Percentiles rank a stretch among this genome's conserved stretches.
These are phyloP conservation scores for Lepidium aucheri DNA, from an alignment of 345 rosid species.

Conservation along the genomic window DNA sequence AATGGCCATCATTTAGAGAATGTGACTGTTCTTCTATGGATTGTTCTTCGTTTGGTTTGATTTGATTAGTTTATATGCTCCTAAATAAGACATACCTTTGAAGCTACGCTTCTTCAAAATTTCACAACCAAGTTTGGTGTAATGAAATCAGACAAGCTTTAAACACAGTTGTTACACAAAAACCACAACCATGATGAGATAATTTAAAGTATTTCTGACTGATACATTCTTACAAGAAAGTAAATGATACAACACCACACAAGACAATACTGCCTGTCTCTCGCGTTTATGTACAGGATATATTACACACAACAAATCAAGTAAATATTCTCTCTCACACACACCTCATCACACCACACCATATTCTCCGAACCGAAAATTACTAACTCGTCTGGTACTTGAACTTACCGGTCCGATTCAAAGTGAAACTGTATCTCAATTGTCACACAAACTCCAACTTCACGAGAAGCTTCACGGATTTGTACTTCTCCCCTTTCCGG, in stretches of 20 bases:
- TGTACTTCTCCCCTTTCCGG: constrained; percentile 53
- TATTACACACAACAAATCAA: constrained; percentile 18
- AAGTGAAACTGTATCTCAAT: background rate
- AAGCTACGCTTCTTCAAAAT: background rate
- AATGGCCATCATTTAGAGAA: background rate
- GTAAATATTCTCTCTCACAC: background rate
- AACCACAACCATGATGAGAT: background rate
- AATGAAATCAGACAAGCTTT: background rate
- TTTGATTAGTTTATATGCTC: background rate
- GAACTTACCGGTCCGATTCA: background rate
- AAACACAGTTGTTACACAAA: background rate
- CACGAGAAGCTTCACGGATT: constrained; percentile 64
- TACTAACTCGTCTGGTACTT: background rate
- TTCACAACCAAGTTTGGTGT: background rate
- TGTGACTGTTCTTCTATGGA: background rate
- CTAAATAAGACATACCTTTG: background rate
- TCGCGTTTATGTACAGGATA: constrained; percentile 1
- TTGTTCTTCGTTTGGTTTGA: background rate
- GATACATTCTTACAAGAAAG: background rate
- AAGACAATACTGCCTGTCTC: constrained; percentile 3
- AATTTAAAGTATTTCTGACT: background rate
- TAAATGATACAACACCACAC: background rate
- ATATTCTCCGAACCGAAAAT: background rate
- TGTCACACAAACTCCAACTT: constrained; percentile 48
- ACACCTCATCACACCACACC: background rate